These are phyloP conservation scores for Hypoxylon trugodes DNA, from an alignment of 495 filamentous ascomycete species.

Conservation along the genomic window DNA sequence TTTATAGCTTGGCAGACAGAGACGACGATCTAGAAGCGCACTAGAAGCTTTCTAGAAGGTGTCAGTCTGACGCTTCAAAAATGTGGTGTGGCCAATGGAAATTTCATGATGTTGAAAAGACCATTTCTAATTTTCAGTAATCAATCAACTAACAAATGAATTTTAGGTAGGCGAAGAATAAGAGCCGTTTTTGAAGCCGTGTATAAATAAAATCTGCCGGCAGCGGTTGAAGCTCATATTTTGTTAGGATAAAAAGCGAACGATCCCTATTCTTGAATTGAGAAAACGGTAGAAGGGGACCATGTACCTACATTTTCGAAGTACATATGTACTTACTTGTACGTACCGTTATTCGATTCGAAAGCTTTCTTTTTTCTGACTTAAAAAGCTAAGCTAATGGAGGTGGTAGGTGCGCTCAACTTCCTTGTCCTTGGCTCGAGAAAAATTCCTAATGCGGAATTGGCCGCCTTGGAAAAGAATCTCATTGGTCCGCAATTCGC, in stretches of 20 bases:
- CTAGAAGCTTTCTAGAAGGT: slow-evolving; percentile 55
- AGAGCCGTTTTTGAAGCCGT: background rate
- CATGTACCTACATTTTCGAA: too few relatives aligned
- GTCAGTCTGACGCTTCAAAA: slow-evolving; percentile 40
- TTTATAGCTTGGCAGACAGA: slow-evolving; percentile 22
- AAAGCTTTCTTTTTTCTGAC: too few relatives aligned
- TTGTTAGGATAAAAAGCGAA: background rate
- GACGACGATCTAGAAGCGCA: slow-evolving; percentile 26
- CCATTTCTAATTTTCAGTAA: too few relatives aligned
- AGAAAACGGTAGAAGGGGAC: too few relatives aligned
- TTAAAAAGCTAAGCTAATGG: background rate
- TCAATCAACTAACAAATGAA: too few relatives aligned
- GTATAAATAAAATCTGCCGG: background rate
- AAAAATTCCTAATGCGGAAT: slow-evolving; percentile 40
- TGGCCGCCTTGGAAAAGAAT: slow-evolving; percentile 10
- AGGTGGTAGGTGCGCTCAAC: slow-evolving; percentile 14
- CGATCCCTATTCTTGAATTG: too few relatives aligned
- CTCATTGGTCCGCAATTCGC: slow-evolving; percentile 30
- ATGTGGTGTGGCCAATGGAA: slow-evolving; percentile 33
- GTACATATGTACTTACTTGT: too few relatives aligned
- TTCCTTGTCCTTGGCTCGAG: slow-evolving; percentile 12
- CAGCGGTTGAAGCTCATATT: background rate
- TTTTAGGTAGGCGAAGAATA: background rate
- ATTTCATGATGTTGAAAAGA: slow-evolving; percentile 21
- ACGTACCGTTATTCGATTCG: too few relatives aligned